phyloP scores from a whole-genome alignment of 2,329 filamentous ascomycete species.

The Trichoderma semiorbis region DNA sequence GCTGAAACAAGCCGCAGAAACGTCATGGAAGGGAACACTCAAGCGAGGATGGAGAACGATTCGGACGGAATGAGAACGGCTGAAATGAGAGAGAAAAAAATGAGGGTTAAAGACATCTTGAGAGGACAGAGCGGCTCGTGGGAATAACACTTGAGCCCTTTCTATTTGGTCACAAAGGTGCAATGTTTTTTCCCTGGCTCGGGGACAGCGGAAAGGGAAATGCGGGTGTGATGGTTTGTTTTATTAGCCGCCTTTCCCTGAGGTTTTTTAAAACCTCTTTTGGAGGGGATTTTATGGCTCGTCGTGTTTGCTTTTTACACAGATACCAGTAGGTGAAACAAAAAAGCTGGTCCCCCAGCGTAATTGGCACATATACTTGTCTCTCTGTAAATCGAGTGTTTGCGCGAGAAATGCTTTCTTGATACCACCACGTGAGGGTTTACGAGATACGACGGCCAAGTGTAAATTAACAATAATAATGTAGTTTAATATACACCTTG shows the following conservation, averaged over 20 bases:
- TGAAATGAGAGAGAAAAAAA: not conserved
- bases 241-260: not conserved
- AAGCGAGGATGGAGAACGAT: not conserved
- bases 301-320: constrained; percentile 9
- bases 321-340: constrained; percentile 29
- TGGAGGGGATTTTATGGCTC: not conserved
- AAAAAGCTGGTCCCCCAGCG: constrained; percentile 19
- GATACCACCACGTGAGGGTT: not conserved
- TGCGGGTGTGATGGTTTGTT: not conserved
- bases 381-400: not conserved
- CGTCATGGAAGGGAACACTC: not conserved
- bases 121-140: not conserved
- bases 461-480: not conserved
- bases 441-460: not conserved
- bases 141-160: not conserved
- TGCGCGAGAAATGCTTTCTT: not conserved
- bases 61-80: not conserved
- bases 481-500: not conserved
- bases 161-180: not conserved
- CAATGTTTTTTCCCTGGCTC: not conserved
- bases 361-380: not conserved
- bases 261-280: not conserved
- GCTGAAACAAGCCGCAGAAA: not conserved
- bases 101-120: not conserved
- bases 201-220: not conserved